Evolutionary conservation across 306 rosid genomes (phyloP).

Genomic region (Ziziphus jujuba): DNA sequence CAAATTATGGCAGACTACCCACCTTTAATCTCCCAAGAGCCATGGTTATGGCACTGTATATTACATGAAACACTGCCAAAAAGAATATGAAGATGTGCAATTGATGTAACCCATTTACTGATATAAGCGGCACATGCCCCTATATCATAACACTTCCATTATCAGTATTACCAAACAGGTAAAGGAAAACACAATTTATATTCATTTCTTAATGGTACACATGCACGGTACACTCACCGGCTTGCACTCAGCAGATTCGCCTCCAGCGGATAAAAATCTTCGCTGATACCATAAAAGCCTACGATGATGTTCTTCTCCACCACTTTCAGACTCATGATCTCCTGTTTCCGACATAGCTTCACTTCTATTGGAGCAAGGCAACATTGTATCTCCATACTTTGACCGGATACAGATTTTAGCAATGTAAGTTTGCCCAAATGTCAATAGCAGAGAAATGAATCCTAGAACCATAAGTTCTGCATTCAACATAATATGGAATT

Average conservation of each 20-base stretch:
- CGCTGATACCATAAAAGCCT: conserved; percentile 68
- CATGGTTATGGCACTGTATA: conserved; percentile 84
- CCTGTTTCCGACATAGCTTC: neutral
- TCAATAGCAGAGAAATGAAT: conserved; percentile 80
- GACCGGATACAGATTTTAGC: conserved; percentile 53
- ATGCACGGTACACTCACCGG: conserved; percentile 25
- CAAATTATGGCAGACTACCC: conserved; percentile 11
- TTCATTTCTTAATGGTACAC: neutral
- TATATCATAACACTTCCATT: conserved; percentile 27
- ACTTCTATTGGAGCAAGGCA: conserved; percentile 56
- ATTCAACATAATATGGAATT: neutral
- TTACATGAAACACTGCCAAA: conserved; percentile 82
- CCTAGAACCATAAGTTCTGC: conserved; percentile 99
- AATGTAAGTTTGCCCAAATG: conserved; percentile 81
- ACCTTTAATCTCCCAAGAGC: conserved; percentile 87
- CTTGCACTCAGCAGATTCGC: conserved; percentile 23
- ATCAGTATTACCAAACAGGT: neutral
- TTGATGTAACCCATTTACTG: conserved; percentile 76
- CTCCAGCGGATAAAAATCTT: conserved; percentile 45
- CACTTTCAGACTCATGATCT: conserved; percentile 2
- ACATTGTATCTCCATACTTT: conserved; percentile 50
- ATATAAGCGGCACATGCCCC: conserved; percentile 75
- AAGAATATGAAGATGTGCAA: conserved; percentile 92
- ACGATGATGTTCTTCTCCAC: conserved; percentile 43
- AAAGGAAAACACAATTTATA: neutral